These are phyloP conservation scores for Eucalyptus curtisii DNA, from an alignment of 345 rosid species.

Conservation along the genomic window DNA sequence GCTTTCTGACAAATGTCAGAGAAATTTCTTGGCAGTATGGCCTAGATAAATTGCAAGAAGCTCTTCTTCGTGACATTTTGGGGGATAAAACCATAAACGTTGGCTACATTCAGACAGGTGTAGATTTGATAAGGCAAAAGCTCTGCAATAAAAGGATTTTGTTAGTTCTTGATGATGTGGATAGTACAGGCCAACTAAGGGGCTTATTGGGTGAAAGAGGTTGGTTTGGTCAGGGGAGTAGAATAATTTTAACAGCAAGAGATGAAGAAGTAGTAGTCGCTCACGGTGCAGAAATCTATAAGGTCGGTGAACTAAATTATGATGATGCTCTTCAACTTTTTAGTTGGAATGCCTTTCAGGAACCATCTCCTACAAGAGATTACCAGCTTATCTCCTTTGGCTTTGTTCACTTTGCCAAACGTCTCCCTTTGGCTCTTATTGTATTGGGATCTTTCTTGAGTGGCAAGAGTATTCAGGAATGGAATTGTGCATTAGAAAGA, in stretches of 20 bases:
- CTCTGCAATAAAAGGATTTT: background rate
- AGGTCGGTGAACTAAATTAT: background rate
- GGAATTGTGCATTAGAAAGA: background rate
- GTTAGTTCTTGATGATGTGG: conserved; percentile 13
- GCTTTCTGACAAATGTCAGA: conserved; percentile 26
- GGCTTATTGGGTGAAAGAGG: background rate
- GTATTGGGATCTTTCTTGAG: conserved; percentile 7
- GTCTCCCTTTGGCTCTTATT: conserved; percentile 3
- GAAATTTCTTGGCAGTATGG: conserved; percentile 2
- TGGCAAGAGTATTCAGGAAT: background rate
- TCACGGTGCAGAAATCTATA: background rate
- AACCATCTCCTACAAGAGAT: background rate
- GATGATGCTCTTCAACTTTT: conserved; percentile 5
- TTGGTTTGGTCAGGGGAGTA: conserved; percentile 6
- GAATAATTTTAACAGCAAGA: conserved; percentile 6
- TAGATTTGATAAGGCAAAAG: background rate
- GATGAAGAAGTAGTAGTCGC: background rate
- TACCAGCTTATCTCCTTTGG: background rate
- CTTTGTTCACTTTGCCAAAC: background rate
- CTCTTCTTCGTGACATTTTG: conserved; percentile 1
- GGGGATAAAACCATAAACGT: background rate
- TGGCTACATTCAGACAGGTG: background rate
- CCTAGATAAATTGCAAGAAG: background rate
- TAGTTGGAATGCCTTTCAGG: background rate
- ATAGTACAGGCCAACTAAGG: background rate